Evolutionary conservation across 768 basidiomycete genomes (phyloP).

Genomic region (Lactarius hengduanensis): DNA sequence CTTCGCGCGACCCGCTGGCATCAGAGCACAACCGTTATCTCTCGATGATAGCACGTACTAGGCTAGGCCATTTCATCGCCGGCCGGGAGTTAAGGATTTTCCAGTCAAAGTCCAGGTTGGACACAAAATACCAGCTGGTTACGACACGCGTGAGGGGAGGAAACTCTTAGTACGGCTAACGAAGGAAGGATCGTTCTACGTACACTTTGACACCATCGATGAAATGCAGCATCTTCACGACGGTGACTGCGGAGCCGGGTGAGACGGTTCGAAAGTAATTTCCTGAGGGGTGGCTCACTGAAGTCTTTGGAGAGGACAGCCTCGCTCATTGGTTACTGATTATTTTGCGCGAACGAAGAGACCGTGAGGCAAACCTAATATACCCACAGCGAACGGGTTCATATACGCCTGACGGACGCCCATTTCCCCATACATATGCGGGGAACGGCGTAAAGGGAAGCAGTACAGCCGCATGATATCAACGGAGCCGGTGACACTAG

Average conservation of each 20-base stretch:
- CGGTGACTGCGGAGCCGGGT: slow-evolving; percentile 11
- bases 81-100: slow-evolving; percentile 1
- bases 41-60: slow-evolving; percentile 1
- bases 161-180: not conserved
- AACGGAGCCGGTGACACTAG: not conserved
- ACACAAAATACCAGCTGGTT: slow-evolving; percentile 11
- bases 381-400: not conserved
- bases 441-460: not conserved
- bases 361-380: not conserved
- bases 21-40: not conserved
- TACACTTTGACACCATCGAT: slow-evolving; percentile 21
- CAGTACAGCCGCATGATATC: not conserved
- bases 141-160: not conserved
- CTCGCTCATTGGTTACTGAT: not conserved
- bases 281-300: not conserved
- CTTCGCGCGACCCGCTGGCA: not conserved
- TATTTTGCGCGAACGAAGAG: not conserved
- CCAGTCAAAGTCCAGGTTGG: slow-evolving; percentile 24
- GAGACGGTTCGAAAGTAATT: not conserved
- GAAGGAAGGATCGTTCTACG: not conserved
- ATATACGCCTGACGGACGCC: not conserved
- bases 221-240: slow-evolving; percentile 19
- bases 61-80: not conserved
- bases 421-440: not conserved
- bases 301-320: not conserved